Evolutionary conservation across 148 eudicot species (phyloP).

Genomic region (Camellia japonica): DNA sequence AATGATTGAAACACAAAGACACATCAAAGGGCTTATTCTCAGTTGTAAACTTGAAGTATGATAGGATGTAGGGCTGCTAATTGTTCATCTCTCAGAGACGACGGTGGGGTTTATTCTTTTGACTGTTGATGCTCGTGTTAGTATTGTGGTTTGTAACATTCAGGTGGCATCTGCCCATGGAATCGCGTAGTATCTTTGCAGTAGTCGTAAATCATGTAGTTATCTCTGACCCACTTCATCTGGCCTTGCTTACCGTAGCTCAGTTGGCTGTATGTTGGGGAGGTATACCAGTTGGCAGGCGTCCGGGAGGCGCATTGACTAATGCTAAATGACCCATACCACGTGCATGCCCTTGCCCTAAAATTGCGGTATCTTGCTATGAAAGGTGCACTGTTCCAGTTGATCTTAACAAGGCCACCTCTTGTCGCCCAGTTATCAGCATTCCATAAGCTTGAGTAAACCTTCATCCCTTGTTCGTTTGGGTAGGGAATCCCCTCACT

Average conservation of each 20-base stretch:
- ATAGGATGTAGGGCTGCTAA: background rate
- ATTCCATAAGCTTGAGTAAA: constrained; percentile 61
- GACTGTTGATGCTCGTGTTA: constrained; percentile 3
- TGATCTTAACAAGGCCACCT: constrained; percentile 53
- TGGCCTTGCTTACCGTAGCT: constrained; percentile 29
- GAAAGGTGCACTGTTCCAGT: constrained; percentile 61
- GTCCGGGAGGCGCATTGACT: constrained; percentile 32
- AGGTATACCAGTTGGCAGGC: constrained; percentile 45
- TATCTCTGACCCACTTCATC: constrained; percentile 45
- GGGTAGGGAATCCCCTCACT: constrained; percentile 48
- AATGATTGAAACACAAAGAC: background rate
- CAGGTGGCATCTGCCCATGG: constrained; percentile 44
- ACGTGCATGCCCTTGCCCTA: constrained; percentile 48
- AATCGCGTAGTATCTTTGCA: constrained; percentile 48
- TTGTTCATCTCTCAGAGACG: background rate
- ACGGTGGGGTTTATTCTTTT: background rate
- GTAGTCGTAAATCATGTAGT: constrained; percentile 60
- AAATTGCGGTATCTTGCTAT: constrained; percentile 34
- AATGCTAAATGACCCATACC: constrained; percentile 40
- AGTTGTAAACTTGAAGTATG: background rate
- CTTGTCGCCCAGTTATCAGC: constrained; percentile 77
- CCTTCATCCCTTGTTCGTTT: constrained; percentile 49
- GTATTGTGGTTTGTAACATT: constrained; percentile 52
- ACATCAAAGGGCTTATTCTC: background rate
- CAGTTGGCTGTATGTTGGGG: constrained; percentile 18